These are phyloP conservation scores for Aspergillus bridgeri DNA, from an alignment of 495 filamentous ascomycete species.

Conservation along the genomic window DNA sequence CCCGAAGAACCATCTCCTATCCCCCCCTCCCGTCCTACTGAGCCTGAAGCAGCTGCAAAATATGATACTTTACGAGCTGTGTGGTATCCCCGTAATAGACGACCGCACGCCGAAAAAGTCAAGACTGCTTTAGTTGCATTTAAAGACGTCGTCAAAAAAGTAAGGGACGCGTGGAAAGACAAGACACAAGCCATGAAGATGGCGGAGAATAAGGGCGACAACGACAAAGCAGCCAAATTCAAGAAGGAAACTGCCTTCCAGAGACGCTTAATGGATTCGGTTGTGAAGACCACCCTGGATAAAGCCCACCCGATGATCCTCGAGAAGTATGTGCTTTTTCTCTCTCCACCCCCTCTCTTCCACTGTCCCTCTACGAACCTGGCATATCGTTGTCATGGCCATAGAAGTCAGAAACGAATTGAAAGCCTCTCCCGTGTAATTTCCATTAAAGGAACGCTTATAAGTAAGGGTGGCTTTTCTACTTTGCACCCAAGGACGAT, in stretches of 20 bases:
- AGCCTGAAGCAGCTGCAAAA: conserved; percentile 50
- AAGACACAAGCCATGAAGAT: conserved; percentile 54
- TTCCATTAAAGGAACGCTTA: conserved; percentile 27
- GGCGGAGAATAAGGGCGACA: conserved; percentile 51
- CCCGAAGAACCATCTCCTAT: conserved; percentile 51
- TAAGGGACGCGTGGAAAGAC: conserved; percentile 61
- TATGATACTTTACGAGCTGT: conserved; percentile 65
- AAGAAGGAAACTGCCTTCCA: conserved; percentile 52
- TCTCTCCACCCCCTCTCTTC: conserved; percentile 13
- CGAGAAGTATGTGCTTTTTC: conserved; percentile 54
- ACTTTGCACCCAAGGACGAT: conserved; percentile 9
- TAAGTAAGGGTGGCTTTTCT: conserved; percentile 22
- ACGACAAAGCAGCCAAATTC: conserved; percentile 36
- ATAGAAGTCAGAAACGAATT: conserved; percentile 35
- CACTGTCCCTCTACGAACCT: neutral
- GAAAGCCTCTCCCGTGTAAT: conserved; percentile 37
- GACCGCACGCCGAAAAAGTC: conserved; percentile 43
- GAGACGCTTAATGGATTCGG: conserved; percentile 55
- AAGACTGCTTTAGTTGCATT: conserved; percentile 52
- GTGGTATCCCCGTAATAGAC: conserved; percentile 56
- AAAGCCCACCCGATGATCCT: conserved; percentile 63
- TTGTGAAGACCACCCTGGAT: conserved; percentile 56
- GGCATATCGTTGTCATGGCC: conserved; percentile 27
- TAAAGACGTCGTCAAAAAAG: conserved; percentile 59
- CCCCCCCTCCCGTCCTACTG: conserved; percentile 47